These are phyloP conservation scores for Pseudogymnoascus sp. DNA, from an alignment of 2,329 filamentous ascomycete genomes.

Conservation along the genomic window DNA sequence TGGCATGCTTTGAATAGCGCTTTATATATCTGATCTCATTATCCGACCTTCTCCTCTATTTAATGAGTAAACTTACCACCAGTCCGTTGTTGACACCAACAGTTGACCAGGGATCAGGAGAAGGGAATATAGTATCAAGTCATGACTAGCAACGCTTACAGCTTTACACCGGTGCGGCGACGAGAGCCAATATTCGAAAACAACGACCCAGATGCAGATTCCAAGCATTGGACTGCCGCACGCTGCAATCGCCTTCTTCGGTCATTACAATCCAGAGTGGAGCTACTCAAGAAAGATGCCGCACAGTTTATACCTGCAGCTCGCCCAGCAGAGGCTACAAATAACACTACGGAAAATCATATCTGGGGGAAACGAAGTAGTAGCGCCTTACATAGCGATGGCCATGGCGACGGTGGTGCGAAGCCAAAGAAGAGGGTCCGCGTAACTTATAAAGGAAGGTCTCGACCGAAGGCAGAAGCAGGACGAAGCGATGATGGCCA, in stretches of 20 bases:
- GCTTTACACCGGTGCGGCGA: constrained; percentile 25
- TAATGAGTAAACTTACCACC: not conserved
- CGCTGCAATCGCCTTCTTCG: constrained; percentile 37
- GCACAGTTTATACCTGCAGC: constrained; percentile 15
- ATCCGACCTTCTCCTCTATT: not conserved
- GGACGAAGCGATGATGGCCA: not conserved
- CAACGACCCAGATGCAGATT: constrained; percentile 19
- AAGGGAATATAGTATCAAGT: not conserved
- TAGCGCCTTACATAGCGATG: not conserved
- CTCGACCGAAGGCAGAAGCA: not conserved
- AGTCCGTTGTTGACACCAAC: not conserved
- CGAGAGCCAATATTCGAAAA: constrained; percentile 15
- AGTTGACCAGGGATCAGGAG: not conserved
- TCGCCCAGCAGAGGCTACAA: not conserved
- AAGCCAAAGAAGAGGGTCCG: not conserved
- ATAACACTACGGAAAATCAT: not conserved
- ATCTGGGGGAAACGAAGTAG: not conserved
- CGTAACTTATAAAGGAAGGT: not conserved
- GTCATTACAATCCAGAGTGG: constrained; percentile 35
- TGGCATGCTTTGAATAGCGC: constrained; percentile 5
- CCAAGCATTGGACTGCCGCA: constrained; percentile 32
- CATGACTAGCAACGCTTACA: constrained; percentile 10
- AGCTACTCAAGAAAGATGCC: constrained; percentile 32
- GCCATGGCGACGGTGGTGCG: not conserved
- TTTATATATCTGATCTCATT: constrained; percentile 5